Evolutionary conservation across 73 alveolate species (phyloP).

Genomic region (Loxodes magnus): DNA sequence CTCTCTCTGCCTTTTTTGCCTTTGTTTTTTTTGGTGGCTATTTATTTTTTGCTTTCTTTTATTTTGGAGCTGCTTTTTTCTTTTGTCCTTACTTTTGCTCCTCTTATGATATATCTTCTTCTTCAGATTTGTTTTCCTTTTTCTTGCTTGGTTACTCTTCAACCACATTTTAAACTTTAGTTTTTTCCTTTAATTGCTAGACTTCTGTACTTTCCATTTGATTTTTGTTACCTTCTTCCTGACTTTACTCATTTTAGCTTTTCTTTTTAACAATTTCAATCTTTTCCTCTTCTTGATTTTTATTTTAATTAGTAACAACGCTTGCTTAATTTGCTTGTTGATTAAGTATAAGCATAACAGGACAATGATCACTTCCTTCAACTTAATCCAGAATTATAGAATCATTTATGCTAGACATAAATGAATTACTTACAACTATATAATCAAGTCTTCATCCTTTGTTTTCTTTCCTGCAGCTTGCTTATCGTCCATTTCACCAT

Average conservation of each 20-base stretch:
- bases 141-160: too few relatives aligned
- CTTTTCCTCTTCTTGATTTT: neutral
- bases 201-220: neutral
- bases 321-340: neutral
- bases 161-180: too few relatives aligned
- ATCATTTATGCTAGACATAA: slow-evolving; percentile 22
- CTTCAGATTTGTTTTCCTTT: too few relatives aligned
- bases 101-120: too few relatives aligned
- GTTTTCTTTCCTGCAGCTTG: slow-evolving; percentile 43
- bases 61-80: too few relatives aligned
- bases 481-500: slow-evolving; percentile 64
- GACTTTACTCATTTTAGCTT: neutral
- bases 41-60: too few relatives aligned
- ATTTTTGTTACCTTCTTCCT: neutral
- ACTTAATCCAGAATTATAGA: slow-evolving; percentile 39
- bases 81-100: too few relatives aligned
- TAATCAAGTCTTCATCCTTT: slow-evolving; percentile 94
- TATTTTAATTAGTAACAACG: neutral
- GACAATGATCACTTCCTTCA: slow-evolving; percentile 76
- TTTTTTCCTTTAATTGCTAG: neutral
- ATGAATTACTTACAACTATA: slow-evolving; percentile 42
- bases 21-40: too few relatives aligned
- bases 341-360: slow-evolving; percentile 45
- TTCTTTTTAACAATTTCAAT: neutral
- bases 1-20: too few relatives aligned